Evolutionary conservation across 306 rosid genomes (phyloP), one percentile per base, ranked within the genome.

Genomic region (Amphicarpaea edgeworthii): DNA sequence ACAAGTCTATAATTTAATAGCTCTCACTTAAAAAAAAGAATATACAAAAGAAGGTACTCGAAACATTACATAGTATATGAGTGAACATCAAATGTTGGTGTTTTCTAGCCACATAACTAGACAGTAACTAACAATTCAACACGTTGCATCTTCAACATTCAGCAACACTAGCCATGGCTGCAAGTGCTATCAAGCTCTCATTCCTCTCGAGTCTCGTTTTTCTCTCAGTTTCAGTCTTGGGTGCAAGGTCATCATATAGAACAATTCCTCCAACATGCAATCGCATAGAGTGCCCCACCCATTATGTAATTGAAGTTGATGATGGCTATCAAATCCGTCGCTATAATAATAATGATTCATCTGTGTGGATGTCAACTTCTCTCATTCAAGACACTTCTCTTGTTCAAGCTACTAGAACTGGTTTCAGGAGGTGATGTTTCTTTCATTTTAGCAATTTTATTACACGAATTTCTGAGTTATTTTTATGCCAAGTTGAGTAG

Each of bases 291-390:
- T 60, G 67, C 14, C 68, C 68, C 46, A 8, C 12, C 7, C 12
- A 32, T 61, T 15, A 61, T 61, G 67, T 32, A 12, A 60, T 60
- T 7, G 67, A 60, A 60, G 43, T 15, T 6, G 67, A 23, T 32
- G 14, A 60, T 60, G 67, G 24, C 67, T 60, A 60, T 32, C 43
- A 60, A 60, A 61, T 61, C 68, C 46, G 68, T 8, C 45, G 6
- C 24, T 16, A 61, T 37, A n/a, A 34, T 34, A 34, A 61, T 34
- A 34, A 61, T n/a, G n/a, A n/a, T 34, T 61, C 68, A 7, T 32
- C 45, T 61, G 7, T 61, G 8, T 61, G 68, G 68, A 61, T 16
- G 24, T 61, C 68, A 61, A 61, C 68, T 61, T 61, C 46, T 61
- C 14, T 46, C 68, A 32, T 61, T 61, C 68, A 32, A 61, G 3